Evolutionary conservation across 176 grass and related monocot species (phyloP).

Genomic region (Dendrocalamus sinicus): DNA sequence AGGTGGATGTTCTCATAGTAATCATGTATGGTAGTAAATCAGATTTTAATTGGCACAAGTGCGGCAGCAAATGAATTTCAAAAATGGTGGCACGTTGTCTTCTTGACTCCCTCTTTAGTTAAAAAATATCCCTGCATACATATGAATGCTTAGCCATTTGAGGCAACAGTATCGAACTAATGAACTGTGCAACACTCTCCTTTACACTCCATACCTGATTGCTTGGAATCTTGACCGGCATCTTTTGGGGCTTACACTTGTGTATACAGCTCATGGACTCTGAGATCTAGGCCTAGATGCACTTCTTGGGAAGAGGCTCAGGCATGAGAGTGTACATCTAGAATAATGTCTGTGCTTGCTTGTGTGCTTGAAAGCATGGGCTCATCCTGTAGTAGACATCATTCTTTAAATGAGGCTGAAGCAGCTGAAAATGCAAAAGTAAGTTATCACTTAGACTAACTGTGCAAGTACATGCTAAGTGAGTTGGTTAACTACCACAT

Average conservation of each 20-base stretch:
- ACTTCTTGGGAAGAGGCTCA: neutral
- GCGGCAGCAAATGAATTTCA: neutral
- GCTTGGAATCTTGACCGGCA: neutral
- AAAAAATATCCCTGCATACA: neutral
- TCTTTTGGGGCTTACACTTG: neutral
- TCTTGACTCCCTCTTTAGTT: neutral
- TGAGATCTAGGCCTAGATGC: neutral
- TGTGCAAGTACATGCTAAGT: neutral
- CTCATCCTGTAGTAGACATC: conserved; percentile 85
- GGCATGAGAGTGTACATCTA: conserved; percentile 47
- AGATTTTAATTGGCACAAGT: neutral
- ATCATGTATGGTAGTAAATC: neutral
- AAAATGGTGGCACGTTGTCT: neutral
- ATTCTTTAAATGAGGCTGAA: conserved; percentile 72
- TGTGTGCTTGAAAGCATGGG: conserved; percentile 80
- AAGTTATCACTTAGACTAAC: neutral
- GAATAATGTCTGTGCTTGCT: conserved; percentile 67
- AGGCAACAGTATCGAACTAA: neutral
- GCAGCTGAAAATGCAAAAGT: conserved; percentile 76
- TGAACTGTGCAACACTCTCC: neutral
- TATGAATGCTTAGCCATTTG: neutral
- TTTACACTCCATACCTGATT: neutral
- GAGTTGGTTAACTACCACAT: neutral
- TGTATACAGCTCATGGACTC: conserved; percentile 1
- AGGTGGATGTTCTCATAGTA: neutral